Base-by-base conservation (phyloP, 257 asterid genomes). In the Capsicum rhomboideum region DNA sequence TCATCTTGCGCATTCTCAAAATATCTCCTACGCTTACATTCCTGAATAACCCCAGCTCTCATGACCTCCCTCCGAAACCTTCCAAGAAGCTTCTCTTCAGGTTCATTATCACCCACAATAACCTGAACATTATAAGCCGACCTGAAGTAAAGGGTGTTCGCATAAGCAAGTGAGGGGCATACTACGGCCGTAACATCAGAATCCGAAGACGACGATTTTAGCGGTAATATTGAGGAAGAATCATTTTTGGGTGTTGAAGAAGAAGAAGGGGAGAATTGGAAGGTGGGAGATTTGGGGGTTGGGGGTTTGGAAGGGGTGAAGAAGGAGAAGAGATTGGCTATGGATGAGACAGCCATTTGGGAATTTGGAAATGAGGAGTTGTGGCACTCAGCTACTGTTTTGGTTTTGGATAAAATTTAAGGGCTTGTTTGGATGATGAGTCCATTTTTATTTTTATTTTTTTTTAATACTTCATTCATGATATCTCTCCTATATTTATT, bases 21-120 rank as follows among this genome's bases (percentile, higher is more conserved):
- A 80, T 23, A 96, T 49, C 97, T 87, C 58, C 98, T 93, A 68
- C 99, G 93, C 85, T 87, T 93, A 83, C 92, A 88, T 86, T 96
- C 99, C 86, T 96, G 98, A 37, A 96, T 92, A 78, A 96, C 90
- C 21, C 99, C 99, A 75, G 97, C 95, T 68, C 90, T 90, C 96
- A 93, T 91, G 8, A 96, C 98, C 90, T 96, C 99, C 49, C 98
- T 89, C 78, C 93, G 91, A 91, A 96, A 96, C 83, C 99, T 93
- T 9, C 91, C 90, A 26, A 96, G 85, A 63, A 96, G 94, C 91
- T 82, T 91, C 91, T 94, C 99, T 89, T 96, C 99, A 16, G 92
- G 95, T 75, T 96, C 98, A 79, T 92, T 85, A 2, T 93, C 98
- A 79, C 93, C 99, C 13, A 94, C 99, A 46, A 93, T 86, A 50